Percentiles rank a stretch among this genome's conserved stretches.
Conservation (phyloP, 129 eudicot genomes). For the Helichrysum umbraculigerum region DNA sequence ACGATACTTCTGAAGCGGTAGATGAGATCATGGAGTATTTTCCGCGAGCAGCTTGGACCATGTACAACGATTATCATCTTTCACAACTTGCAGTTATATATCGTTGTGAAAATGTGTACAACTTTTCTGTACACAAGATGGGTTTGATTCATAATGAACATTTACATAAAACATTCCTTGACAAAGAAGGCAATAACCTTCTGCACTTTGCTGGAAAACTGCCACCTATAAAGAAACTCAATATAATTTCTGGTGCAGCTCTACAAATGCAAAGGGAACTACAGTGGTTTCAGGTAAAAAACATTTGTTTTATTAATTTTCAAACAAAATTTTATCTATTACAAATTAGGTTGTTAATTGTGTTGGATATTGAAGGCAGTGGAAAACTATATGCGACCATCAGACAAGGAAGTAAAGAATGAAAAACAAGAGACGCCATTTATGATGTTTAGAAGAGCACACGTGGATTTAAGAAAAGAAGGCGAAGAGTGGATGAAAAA, state of each 20-base stretch:
- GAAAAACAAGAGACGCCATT: neutral
- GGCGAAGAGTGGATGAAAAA: neutral
- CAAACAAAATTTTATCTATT: too few relatives aligned
- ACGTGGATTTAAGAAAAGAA: neutral
- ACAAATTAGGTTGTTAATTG: neutral
- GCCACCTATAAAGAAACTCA: constrained; percentile 30
- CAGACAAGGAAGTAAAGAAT: neutral
- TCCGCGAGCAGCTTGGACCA: neutral
- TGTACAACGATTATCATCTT: too few relatives aligned
- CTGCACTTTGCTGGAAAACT: neutral
- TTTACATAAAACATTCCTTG: neutral
- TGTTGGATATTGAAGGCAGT: neutral
- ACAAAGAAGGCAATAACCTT: neutral
- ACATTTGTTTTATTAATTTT: too few relatives aligned
- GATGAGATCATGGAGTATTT: neutral
- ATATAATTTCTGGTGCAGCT: constrained; percentile 34
- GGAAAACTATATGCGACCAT: neutral
- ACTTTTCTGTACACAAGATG: neutral
- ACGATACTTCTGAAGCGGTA: neutral
- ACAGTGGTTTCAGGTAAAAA: constrained; percentile 2
- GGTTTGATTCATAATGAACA: neutral
- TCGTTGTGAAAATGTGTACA: neutral
- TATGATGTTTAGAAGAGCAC: neutral
- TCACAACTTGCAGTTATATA: neutral
- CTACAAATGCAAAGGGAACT: constrained; percentile 11